Base-by-base conservation (phyloP, 768 basidiomycete genomes). In the Mycena indigotica region DNA sequence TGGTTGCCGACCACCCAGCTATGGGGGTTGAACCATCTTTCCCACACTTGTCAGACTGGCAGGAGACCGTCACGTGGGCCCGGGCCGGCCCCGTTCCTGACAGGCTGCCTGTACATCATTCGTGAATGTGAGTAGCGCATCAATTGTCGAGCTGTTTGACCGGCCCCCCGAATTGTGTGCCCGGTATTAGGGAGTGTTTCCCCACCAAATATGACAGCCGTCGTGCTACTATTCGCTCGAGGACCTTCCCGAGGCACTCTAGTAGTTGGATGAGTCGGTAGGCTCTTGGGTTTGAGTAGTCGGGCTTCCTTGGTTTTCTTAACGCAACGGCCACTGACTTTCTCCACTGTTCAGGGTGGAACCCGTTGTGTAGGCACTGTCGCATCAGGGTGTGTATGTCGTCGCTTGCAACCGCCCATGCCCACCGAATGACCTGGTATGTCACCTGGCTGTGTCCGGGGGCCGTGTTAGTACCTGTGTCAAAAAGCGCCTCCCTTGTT, bases 221-320 rank as follows among this genome's bases (percentile, higher is more conserved):
- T 3, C 46, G 17, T 15, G 69, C 65, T 1, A 55, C 35, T 16
- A 71, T 50, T 1, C 39, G 35, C 29, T 67, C 64, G 0, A 67
- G 52, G 0, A 67, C 45, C 25, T 71, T 71, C 6, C 69, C 64
- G 1, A 68, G 48, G n/a, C n/a, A n/a, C n/a, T n/a, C n/a, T n/a
- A n/a, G n/a, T n/a, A n/a, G n/a, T n/a, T n/a, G n/a, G n/a, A 71
- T 70, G 3, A 63, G 69, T 2, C 67, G 35, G 56, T 70, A 71
- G 1, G 70, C 65, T 4, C 59, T 51, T 0, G 67, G 69, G 28
- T 55, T 46, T 0, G 66, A 60, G 54, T 72, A 70, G 52, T 70
- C 65, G 0, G 64, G 56, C 44, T 71, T 71, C 15, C 49, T 26
- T 0, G 70, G 62, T 58, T 72, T 72, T 1, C 46, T 45, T 13